phyloP scores from a whole-genome alignment of 208 protist species.

The Wallacemonas sp. region DNA sequence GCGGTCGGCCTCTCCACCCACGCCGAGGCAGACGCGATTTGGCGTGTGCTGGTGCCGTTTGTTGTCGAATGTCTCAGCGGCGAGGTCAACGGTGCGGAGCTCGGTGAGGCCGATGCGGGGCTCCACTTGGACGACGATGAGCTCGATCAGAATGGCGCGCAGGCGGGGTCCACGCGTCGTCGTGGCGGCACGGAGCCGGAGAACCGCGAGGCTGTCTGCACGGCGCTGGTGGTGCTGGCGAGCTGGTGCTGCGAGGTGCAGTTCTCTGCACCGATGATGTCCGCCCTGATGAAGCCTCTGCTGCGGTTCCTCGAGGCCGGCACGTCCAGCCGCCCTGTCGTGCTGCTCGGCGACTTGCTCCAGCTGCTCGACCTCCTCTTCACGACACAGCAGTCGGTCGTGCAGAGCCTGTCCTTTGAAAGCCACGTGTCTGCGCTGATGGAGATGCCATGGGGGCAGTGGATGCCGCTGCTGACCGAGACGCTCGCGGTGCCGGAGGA shows the following conservation, averaged over 20 bases:
- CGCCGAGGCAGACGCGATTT: slow-evolving; percentile 62
- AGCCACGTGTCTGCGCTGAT: slow-evolving; percentile 32
- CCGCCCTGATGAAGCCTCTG: slow-evolving; percentile 61
- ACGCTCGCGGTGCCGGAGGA: slow-evolving; percentile 14
- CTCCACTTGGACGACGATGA: slow-evolving; percentile 15
- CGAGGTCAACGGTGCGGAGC: slow-evolving; percentile 23
- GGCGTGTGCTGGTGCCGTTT: slow-evolving; percentile 76
- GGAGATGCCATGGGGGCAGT: slow-evolving; percentile 25
- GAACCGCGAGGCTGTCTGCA: slow-evolving; percentile 56
- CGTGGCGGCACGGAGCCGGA: not conserved
- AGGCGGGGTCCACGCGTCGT: slow-evolving; percentile 17
- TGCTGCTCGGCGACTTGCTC: slow-evolving; percentile 63
- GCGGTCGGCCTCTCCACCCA: slow-evolving; percentile 58
- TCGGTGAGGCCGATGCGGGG: slow-evolving; percentile 22
- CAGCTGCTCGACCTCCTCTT: slow-evolving; percentile 65
- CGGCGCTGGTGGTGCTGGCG: slow-evolving; percentile 70
- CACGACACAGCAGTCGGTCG: slow-evolving; percentile 49
- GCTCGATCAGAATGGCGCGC: not conserved
- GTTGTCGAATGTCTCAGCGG: slow-evolving; percentile 70
- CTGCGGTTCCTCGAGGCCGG: slow-evolving; percentile 35
- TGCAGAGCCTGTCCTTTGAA: slow-evolving; percentile 52
- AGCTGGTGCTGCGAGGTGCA: slow-evolving; percentile 70
- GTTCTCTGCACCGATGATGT: slow-evolving; percentile 62
- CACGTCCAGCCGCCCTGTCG: slow-evolving; percentile 15
- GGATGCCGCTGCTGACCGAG: not conserved